Percentiles rank a stretch among this genome's conserved stretches.
These are phyloP conservation scores for Vitis rupestris DNA, from an alignment of 164 flowering plant species.

Conservation along the genomic window DNA sequence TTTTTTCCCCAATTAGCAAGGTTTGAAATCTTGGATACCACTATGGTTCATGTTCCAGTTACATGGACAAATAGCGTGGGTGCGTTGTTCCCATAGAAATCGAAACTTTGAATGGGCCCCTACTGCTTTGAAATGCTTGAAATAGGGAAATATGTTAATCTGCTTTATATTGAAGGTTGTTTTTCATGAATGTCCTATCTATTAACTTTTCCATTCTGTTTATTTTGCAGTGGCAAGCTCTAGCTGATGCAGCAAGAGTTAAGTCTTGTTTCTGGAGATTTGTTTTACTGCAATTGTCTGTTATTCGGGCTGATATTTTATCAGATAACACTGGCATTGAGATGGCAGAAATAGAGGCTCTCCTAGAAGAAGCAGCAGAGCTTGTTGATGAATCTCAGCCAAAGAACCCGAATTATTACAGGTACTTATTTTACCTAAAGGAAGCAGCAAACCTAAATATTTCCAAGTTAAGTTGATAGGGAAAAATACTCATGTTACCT, in stretches of 20 bases:
- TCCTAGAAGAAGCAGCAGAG: constrained; percentile 95
- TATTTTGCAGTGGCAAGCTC: constrained; percentile 70
- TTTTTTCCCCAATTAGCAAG: no score
- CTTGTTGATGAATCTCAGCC: constrained; percentile 80
- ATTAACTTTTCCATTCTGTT: constrained; percentile 2
- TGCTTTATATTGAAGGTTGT: no score
- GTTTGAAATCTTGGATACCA: no score
- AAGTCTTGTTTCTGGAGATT: constrained; percentile 90
- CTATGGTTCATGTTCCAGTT: no score
- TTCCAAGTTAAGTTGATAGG: not conserved
- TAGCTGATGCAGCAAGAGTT: constrained; percentile 78
- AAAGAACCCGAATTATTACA: constrained; percentile 86
- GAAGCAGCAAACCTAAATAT: not conserved
- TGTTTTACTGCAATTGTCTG: constrained; percentile 71
- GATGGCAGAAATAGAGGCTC: constrained; percentile 84
- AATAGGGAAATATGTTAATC: no score
- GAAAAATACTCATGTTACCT: not conserved
- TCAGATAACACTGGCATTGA: constrained; percentile 51
- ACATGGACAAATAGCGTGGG: no score
- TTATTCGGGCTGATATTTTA: constrained; percentile 72
- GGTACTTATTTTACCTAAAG: constrained; percentile 33
- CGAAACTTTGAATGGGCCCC: no score
- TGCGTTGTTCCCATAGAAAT: no score
- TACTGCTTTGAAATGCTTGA: no score
- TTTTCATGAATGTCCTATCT: not conserved